Conservation (phyloP, 257 asterid genomes). For the Plantago ovata region DNA sequence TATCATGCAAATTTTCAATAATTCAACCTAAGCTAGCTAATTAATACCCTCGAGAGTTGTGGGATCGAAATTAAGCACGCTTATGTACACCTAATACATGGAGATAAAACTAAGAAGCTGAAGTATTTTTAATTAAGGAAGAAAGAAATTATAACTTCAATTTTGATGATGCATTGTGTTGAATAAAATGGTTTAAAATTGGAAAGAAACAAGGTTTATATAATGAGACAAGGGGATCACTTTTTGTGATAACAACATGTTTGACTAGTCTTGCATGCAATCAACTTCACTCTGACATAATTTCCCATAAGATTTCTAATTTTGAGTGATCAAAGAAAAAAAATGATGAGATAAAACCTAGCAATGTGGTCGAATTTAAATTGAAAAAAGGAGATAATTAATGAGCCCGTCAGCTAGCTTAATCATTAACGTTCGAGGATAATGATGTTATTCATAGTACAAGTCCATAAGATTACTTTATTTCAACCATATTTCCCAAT, state of each 20-base stretch:
- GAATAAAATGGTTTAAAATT: neutral
- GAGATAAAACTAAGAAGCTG: neutral
- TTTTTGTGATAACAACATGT: neutral
- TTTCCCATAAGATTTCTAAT: neutral
- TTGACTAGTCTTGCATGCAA: constrained; percentile 7
- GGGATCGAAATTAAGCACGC: too few species aligned
- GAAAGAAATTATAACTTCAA: neutral
- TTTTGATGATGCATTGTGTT: neutral
- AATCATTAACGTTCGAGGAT: too few species aligned
- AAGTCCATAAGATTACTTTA: too few species aligned
- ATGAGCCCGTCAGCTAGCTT: too few species aligned
- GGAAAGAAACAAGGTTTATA: neutral
- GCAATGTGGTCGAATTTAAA: too few species aligned
- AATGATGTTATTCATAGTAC: too few species aligned
- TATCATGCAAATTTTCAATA: too few species aligned
- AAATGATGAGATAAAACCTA: too few species aligned
- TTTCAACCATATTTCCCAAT: too few species aligned
- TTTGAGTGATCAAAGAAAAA: neutral
- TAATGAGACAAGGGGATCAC: neutral
- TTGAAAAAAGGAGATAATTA: too few species aligned
- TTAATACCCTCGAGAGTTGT: too few species aligned
- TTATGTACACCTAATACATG: neutral
- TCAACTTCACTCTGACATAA: neutral
- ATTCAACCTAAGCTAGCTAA: too few species aligned
- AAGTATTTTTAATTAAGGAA: neutral